Conservation (phyloP, 2,329 filamentous ascomycete genomes). For the Fusarium papillatum region DNA sequence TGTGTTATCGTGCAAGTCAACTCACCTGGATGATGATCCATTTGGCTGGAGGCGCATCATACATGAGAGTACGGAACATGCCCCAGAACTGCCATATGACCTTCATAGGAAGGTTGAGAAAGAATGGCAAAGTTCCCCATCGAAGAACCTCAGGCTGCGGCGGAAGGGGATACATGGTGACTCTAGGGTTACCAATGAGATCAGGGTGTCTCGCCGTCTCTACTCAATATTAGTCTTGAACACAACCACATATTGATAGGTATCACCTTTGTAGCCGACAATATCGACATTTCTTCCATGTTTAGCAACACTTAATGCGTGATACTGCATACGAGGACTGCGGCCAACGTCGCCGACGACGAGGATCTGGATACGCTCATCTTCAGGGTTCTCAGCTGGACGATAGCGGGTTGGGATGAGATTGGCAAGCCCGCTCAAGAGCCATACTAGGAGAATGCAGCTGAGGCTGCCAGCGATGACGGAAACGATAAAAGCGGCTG, state of each 20-base stretch:
- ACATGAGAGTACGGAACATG: constrained; percentile 80
- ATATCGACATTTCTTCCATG: constrained; percentile 86
- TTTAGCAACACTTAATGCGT: constrained; percentile 91
- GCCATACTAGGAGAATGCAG: constrained; percentile 47
- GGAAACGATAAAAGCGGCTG: constrained; percentile 49
- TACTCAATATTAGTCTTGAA: constrained; percentile 42
- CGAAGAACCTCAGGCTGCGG: constrained; percentile 77
- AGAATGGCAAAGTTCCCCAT: constrained; percentile 80
- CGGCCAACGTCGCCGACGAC: constrained; percentile 96
- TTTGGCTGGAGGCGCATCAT: constrained; percentile 78
- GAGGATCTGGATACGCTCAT: constrained; percentile 79
- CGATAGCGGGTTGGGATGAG: constrained; percentile 52
- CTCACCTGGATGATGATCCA: constrained; percentile 88
- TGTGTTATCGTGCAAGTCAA: not conserved
- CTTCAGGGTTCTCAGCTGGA: constrained; percentile 49
- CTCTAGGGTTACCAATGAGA: constrained; percentile 75
- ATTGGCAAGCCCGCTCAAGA: constrained; percentile 37
- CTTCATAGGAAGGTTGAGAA: constrained; percentile 85
- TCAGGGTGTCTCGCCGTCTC: constrained; percentile 89
- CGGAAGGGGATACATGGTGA: constrained; percentile 79
- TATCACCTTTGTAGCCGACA: constrained; percentile 85
- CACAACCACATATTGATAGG: not conserved
- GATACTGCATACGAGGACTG: constrained; percentile 98
- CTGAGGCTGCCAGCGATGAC: constrained; percentile 50
- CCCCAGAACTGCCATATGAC: constrained; percentile 85